These are phyloP conservation scores for Alternaria brassicae DNA, from an alignment of 2,329 filamentous ascomycete genomes.

Conservation along the genomic window DNA sequence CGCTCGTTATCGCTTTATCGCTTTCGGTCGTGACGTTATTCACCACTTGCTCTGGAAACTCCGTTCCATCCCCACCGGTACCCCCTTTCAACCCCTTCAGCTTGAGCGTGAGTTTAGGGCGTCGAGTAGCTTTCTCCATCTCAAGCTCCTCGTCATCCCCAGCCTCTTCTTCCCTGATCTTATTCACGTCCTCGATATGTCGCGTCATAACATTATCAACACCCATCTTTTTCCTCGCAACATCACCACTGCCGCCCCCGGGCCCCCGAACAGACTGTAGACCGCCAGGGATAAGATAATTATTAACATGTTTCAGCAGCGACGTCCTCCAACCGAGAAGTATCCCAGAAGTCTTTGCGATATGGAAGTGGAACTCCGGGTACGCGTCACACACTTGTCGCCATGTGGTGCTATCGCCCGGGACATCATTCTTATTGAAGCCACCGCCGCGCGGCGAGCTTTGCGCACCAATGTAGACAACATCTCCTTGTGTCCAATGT, in stretches of 20 bases:
- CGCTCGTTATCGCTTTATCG: background rate
- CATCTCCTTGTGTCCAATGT: slow-evolving; percentile 22
- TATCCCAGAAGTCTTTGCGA: background rate
- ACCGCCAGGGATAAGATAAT: background rate
- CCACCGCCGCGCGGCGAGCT: background rate
- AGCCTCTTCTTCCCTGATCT: background rate
- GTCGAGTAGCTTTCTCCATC: background rate
- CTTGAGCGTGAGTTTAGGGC: background rate
- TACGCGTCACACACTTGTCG: background rate
- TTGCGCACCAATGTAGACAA: background rate
- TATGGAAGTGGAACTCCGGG: background rate
- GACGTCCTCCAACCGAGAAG: background rate
- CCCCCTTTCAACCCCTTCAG: background rate
- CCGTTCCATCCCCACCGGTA: background rate
- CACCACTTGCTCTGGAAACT: background rate
- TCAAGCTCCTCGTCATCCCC: background rate
- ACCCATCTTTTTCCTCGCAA: background rate
- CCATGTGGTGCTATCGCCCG: background rate
- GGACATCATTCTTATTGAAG: background rate
- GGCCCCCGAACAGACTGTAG: background rate
- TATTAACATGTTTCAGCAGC: background rate
- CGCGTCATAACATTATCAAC: background rate
- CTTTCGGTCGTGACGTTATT: background rate
- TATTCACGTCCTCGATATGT: background rate
- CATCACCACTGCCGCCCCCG: background rate